These are phyloP conservation scores for Zymoseptoria passerinii DNA, from an alignment of 2,329 filamentous ascomycete species.

Conservation along the genomic window DNA sequence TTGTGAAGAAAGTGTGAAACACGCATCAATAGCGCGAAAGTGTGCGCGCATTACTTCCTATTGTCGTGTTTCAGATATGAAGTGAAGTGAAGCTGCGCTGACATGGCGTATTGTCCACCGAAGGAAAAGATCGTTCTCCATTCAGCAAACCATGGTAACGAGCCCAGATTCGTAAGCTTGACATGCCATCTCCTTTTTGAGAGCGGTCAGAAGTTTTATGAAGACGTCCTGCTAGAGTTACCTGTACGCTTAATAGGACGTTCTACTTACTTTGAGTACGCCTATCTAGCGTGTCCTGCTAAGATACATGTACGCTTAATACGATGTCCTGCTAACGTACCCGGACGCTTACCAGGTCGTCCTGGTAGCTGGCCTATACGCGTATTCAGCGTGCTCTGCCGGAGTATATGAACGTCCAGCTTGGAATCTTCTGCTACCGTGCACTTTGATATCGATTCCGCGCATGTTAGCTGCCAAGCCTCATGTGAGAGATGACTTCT, in stretches of 20 bases:
- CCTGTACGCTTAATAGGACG: too few species aligned
- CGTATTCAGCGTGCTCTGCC: too few species aligned
- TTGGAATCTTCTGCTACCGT: neutral
- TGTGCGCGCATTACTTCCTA: neutral
- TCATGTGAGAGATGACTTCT: neutral
- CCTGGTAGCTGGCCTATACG: too few species aligned
- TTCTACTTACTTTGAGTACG: too few species aligned
- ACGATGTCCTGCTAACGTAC: too few species aligned
- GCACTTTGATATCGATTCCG: neutral
- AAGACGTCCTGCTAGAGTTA: neutral
- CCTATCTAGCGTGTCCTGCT: too few species aligned
- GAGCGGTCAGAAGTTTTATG: neutral
- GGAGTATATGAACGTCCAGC: neutral
- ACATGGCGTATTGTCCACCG: neutral
- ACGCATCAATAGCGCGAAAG: neutral
- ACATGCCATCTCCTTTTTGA: neutral
- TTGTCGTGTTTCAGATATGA: neutral
- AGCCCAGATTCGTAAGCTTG: neutral
- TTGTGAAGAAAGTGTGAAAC: neutral
- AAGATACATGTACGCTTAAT: too few species aligned
- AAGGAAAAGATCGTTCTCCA: neutral
- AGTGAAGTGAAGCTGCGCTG: neutral
- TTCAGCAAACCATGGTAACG: neutral
- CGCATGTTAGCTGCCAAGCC: neutral
- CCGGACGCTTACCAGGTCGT: too few species aligned